phyloP scores from a whole-genome alignment of 1,284 basidiomycete species.

The Irpex sp. region DNA sequence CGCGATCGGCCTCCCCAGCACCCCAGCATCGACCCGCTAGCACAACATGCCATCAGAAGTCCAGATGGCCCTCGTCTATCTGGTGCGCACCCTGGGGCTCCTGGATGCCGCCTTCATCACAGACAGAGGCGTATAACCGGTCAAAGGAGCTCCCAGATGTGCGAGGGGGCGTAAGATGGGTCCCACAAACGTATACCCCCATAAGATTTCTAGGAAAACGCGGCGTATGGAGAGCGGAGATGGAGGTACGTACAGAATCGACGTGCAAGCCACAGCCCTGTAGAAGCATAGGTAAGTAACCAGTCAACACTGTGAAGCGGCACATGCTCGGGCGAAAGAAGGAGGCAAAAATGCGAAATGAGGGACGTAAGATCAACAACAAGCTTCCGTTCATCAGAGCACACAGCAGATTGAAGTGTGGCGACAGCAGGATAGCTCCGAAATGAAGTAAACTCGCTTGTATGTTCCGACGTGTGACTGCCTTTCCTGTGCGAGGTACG shows the following conservation, averaged over 20 bases:
- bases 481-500: neutral
- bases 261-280: conserved; percentile 69
- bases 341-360: neutral
- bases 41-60: neutral
- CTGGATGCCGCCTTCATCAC: no score
- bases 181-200: neutral
- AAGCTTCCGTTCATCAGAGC: neutral
- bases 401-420: neutral
- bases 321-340: neutral
- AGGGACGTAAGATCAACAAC: neutral
- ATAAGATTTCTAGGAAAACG: neutral
- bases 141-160: neutral
- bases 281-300: conserved; percentile 16
- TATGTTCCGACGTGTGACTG: neutral
- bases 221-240: neutral
- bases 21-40: neutral
- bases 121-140: neutral
- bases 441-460: neutral
- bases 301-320: neutral
- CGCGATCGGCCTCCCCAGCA: neutral
- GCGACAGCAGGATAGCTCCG: neutral
- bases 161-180: neutral
- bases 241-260: conserved; percentile 45
- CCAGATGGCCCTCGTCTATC: neutral
- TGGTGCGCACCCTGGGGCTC: neutral